A percentile compares a stretch with the other conserved stretches of the same genome.
These are phyloP conservation scores for Ophiostoma ips DNA, from an alignment of 2,329 filamentous ascomycete genomes.

Conservation along the genomic window DNA sequence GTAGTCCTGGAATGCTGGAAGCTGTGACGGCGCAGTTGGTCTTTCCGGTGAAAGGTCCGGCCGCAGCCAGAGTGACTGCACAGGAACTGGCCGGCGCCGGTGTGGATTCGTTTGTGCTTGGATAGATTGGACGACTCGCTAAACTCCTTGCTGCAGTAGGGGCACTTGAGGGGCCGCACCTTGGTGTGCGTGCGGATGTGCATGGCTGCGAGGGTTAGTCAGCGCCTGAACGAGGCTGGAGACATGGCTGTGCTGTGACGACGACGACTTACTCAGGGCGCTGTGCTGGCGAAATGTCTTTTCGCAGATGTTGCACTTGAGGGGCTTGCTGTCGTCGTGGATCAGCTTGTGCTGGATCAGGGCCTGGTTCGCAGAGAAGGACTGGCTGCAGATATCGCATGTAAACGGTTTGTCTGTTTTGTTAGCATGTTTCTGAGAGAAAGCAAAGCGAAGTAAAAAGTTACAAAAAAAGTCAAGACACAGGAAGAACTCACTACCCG, in stretches of 20 bases:
- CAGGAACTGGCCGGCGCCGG: conserved; percentile 34
- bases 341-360: conserved; percentile 53
- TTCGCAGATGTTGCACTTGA: conserved; percentile 40
- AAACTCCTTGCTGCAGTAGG: conserved; percentile 44
- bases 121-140: conserved; percentile 53
- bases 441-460: background rate
- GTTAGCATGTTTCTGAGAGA: background rate
- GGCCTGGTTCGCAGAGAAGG: conserved; percentile 53
- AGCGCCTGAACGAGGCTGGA: background rate
- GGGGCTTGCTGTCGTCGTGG: conserved; percentile 52
- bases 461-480: background rate
- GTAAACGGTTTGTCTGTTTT: conserved; percentile 42
- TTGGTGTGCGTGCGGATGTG: conserved; percentile 53
- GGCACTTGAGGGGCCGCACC: conserved; percentile 46
- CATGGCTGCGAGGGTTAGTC: conserved; percentile 35
- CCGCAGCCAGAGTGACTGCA: conserved; percentile 36
- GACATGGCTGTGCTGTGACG: no score
- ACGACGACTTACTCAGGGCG: conserved; percentile 40
- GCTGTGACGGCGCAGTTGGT: conserved; percentile 45
- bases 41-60: conserved; percentile 44
- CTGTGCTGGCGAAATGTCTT: conserved; percentile 54
- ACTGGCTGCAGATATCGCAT: conserved; percentile 40
- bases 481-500: conserved; percentile 36
- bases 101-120: conserved; percentile 50
- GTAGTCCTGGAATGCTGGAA: conserved; percentile 21